Evolutionary conservation across 257 asterid genomes (phyloP).

Genomic region (Rauvolfia tetraphylla): DNA sequence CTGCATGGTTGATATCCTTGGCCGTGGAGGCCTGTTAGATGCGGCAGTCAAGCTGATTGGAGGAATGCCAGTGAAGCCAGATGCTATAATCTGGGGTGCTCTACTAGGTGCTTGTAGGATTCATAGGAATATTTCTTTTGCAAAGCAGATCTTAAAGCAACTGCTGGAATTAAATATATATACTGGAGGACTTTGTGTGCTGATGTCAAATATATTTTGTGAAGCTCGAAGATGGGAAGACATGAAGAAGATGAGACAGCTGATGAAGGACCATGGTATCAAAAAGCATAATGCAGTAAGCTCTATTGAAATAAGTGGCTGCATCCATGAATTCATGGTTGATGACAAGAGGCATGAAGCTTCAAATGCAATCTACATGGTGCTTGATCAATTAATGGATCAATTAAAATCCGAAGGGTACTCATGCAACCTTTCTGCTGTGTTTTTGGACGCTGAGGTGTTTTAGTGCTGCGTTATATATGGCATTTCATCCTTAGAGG

Average conservation of each 20-base stretch:
- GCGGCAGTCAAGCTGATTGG: slow-evolving; percentile 50
- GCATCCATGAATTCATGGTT: slow-evolving; percentile 45
- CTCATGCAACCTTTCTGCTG: neutral
- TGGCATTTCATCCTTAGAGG: neutral
- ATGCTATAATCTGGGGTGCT: slow-evolving; percentile 54
- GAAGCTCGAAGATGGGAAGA: slow-evolving; percentile 53
- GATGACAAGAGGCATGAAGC: slow-evolving; percentile 42
- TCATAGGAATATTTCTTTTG: slow-evolving; percentile 32
- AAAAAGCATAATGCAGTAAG: slow-evolving; percentile 46
- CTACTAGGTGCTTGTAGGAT: slow-evolving; percentile 56
- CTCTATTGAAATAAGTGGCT: slow-evolving; percentile 39
- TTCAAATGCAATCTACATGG: slow-evolving; percentile 21
- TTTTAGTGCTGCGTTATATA: neutral
- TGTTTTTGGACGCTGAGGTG: neutral
- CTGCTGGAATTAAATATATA: slow-evolving; percentile 38
- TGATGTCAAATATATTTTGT: slow-evolving; percentile 49
- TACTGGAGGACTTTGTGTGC: slow-evolving; percentile 47
- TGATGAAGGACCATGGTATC: slow-evolving; percentile 38
- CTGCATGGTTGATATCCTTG: slow-evolving; percentile 59
- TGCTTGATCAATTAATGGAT: slow-evolving; percentile 41
- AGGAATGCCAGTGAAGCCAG: slow-evolving; percentile 51
- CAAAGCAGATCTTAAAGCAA: slow-evolving; percentile 49
- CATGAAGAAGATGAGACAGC: slow-evolving; percentile 48
- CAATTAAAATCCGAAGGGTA: slow-evolving; percentile 32
- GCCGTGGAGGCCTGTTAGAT: slow-evolving; percentile 48